A percentile compares a stretch with the other conserved stretches of the same genome.
Evolutionary conservation across 768 basidiomycete species (phyloP).

Genomic region (Pulveroboletus sp.): DNA sequence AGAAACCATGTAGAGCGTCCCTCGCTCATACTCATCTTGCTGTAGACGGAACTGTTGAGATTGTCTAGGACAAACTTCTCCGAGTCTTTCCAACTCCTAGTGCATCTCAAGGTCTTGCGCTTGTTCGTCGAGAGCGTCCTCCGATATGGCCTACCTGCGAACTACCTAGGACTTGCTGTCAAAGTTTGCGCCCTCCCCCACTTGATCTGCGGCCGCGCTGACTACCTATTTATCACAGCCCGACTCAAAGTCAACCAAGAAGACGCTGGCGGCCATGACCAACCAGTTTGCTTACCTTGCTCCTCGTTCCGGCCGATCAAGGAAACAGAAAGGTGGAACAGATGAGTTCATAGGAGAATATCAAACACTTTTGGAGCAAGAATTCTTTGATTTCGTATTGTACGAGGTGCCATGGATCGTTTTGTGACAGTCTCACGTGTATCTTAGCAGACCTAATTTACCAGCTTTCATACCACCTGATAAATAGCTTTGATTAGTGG

Average conservation of each 20-base stretch:
- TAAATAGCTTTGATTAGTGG: constrained; percentile 51
- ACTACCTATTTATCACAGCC: constrained; percentile 49
- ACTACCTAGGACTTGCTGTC: constrained; percentile 78
- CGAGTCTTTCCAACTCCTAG: constrained; percentile 90
- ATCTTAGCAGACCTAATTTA: background rate
- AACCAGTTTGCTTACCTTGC: constrained; percentile 79
- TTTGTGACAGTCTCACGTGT: constrained; percentile 37
- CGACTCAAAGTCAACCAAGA: constrained; percentile 80
- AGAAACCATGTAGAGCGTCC: constrained; percentile 17
- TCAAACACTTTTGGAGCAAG: constrained; percentile 89
- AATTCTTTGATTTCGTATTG: constrained; percentile 92
- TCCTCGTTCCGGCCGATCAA: constrained; percentile 56
- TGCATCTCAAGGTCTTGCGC: constrained; percentile 89
- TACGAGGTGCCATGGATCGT: constrained; percentile 93
- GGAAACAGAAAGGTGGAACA: constrained; percentile 33
- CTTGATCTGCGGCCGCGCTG: background rate
- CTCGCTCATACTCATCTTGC: background rate
- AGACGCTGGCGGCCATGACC: constrained; percentile 70
- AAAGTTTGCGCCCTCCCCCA: constrained; percentile 49
- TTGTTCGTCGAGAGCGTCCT: constrained; percentile 95
- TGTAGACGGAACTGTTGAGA: constrained; percentile 85
- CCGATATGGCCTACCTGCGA: constrained; percentile 91
- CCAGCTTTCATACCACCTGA: constrained; percentile 12
- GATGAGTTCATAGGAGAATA: constrained; percentile 90
- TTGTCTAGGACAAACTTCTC: constrained; percentile 95